Percentiles rank a stretch among this genome's conserved stretches.
Conservation (phyloP, 176 grass and related monocot genomes). For the Oryza glumipatula region DNA sequence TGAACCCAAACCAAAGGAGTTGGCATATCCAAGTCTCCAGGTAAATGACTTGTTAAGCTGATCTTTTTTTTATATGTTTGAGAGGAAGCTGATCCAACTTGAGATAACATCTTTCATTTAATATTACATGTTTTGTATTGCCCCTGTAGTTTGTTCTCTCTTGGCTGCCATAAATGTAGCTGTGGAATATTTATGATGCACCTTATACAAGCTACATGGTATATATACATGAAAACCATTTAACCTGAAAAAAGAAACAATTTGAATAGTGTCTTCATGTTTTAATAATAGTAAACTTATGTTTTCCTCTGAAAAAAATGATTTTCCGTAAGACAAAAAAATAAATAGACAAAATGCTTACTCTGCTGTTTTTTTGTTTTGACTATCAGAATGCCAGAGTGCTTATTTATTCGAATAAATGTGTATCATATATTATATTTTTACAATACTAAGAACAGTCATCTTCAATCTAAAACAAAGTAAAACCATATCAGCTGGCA, state of each 20-base stretch:
- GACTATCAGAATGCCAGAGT: not conserved
- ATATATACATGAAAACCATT: not conserved
- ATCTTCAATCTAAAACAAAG: not conserved
- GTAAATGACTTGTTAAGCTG: constrained; percentile 42
- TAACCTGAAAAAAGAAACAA: not conserved
- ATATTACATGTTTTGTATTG: constrained; percentile 9
- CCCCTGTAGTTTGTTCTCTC: constrained; percentile 1
- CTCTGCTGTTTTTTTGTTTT: not conserved
- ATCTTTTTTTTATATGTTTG: too few relatives aligned
- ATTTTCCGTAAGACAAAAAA: not conserved
- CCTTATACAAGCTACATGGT: constrained; percentile 1
- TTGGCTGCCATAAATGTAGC: not conserved
- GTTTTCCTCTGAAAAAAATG: not conserved
- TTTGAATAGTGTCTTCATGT: not conserved
- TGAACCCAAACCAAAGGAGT: constrained; percentile 50
- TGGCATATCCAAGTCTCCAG: constrained; percentile 76
- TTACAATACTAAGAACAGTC: not conserved
- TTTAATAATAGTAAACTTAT: not conserved
- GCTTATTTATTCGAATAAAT: not conserved
- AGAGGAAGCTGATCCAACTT: not conserved
- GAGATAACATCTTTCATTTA: constrained; percentile 15
- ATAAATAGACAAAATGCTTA: not conserved
- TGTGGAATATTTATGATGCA: constrained; percentile 15
- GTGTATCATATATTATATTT: not conserved
- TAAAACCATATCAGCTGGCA: not conserved